Evolutionary conservation across 176 grass and related monocot genomes (phyloP).

Genomic region (Puccinellia tenuiflora): DNA sequence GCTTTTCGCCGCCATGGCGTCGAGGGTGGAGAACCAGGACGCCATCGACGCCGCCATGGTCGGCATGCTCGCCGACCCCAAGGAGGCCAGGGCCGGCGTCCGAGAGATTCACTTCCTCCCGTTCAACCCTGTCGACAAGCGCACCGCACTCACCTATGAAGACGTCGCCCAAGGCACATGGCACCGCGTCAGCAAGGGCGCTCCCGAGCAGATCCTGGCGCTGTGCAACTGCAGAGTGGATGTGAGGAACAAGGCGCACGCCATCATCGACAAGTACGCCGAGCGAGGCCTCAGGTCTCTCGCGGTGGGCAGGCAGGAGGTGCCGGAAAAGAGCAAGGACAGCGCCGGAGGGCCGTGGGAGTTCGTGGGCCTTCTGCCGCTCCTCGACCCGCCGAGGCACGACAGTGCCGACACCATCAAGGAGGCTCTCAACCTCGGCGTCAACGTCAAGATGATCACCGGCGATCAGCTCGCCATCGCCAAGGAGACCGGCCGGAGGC

Average conservation of each 20-base stretch:
- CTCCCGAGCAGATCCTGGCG: slow-evolving; percentile 82
- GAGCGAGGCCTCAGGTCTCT: slow-evolving; percentile 81
- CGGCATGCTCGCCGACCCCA: slow-evolving; percentile 77
- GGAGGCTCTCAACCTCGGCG: slow-evolving; percentile 76
- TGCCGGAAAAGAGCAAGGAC: slow-evolving; percentile 78
- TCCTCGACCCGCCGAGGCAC: slow-evolving; percentile 86
- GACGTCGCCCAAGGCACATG: slow-evolving; percentile 30
- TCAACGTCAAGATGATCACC: slow-evolving; percentile 99
- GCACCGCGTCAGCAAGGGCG: slow-evolving; percentile 93
- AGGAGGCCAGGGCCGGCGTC: slow-evolving; percentile 79
- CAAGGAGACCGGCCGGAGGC: slow-evolving; percentile 92
- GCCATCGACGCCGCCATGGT: slow-evolving; percentile 95
- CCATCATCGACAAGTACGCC: slow-evolving; percentile 81
- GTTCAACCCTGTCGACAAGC: slow-evolving; percentile 96
- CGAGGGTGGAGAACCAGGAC: slow-evolving; percentile 89
- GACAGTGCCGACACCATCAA: slow-evolving; percentile 93
- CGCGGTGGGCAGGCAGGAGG: slow-evolving; percentile 65
- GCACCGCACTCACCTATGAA: slow-evolving; percentile 87
- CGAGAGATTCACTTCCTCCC: slow-evolving; percentile 79
- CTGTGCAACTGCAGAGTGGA: slow-evolving; percentile 56
- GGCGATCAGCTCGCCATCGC: slow-evolving; percentile 96
- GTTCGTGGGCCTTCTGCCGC: slow-evolving; percentile 74
- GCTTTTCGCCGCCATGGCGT: slow-evolving; percentile 64
- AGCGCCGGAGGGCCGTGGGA: slow-evolving; percentile 62
- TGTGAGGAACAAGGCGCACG: slow-evolving; percentile 46